phyloP scores from a whole-genome alignment of 129 eudicot species.

The Gnaphalium uliginosum region DNA sequence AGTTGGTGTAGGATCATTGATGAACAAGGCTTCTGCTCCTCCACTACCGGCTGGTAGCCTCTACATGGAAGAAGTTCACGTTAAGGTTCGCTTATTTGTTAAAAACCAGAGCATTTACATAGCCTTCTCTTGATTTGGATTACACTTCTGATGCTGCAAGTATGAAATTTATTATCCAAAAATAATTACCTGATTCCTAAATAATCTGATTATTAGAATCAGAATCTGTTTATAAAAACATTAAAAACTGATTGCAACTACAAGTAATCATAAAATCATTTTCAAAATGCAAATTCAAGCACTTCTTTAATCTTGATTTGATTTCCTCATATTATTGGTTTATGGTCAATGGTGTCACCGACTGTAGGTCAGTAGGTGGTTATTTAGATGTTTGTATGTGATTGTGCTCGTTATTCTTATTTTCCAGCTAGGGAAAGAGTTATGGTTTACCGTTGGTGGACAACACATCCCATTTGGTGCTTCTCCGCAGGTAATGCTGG shows the following conservation, averaged over 20 bases:
- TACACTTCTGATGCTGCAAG: no score
- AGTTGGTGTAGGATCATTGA: constrained; percentile 78
- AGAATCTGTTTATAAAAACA: neutral
- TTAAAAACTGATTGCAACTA: neutral
- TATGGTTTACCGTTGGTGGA: constrained; percentile 84
- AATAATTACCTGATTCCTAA: no score
- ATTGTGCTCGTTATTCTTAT: neutral
- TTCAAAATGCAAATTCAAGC: neutral
- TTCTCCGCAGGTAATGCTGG: constrained; percentile 69
- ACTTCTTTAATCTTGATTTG: neutral
- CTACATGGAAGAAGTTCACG: constrained; percentile 97
- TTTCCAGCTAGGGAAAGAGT: constrained; percentile 71
- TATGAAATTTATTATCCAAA: no score
- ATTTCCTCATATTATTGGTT: constrained; percentile 8
- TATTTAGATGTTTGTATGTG: neutral
- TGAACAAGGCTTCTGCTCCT: constrained; percentile 84
- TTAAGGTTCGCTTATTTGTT: constrained; percentile 49
- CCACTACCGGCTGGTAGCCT: constrained; percentile 83
- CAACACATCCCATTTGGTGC: constrained; percentile 96
- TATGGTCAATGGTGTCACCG: neutral
- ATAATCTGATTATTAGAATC: no score
- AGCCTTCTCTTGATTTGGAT: no score
- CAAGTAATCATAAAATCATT: neutral
- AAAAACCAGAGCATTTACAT: neutral
- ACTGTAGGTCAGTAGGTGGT: no score